A percentile compares a stretch with the other conserved stretches of the same genome.
Conservation (phyloP, 805 yeast species). For the Maudiozyma bulderi region DNA sequence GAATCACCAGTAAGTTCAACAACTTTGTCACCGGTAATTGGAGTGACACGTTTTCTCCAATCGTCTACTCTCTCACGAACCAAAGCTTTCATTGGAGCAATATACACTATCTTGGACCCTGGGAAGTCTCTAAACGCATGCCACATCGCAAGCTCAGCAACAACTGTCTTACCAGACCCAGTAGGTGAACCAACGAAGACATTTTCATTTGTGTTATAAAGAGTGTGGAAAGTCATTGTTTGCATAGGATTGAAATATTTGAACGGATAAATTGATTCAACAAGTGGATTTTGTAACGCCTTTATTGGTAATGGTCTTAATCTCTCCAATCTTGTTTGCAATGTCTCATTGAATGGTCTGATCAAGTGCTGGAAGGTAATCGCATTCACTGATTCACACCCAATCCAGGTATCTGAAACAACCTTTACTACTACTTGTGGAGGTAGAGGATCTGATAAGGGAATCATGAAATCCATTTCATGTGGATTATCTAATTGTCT, state of each 20-base stretch:
- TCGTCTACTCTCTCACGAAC: conserved; percentile 96
- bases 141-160: conserved; percentile 96
- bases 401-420: conserved; percentile 82
- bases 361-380: conserved; percentile 86
- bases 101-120: conserved; percentile 76
- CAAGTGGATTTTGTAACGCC: conserved; percentile 59
- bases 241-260: conserved; percentile 96
- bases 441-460: conserved; percentile 81
- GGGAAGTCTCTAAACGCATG: conserved; percentile 83
- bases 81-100: conserved; percentile 87
- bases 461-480: conserved; percentile 86
- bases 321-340: conserved; percentile 69
- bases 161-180: conserved; percentile 96
- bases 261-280: conserved; percentile 70
- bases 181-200: conserved; percentile 96
- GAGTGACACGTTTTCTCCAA: conserved; percentile 67
- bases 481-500: conserved; percentile 47
- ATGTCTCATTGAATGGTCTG: conserved; percentile 77
- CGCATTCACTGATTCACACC: conserved; percentile 64
- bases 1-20: conserved; percentile 91
- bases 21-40: conserved; percentile 84
- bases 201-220: conserved; percentile 69
- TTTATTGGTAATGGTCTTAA: conserved; percentile 79
- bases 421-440: conserved; percentile 75
- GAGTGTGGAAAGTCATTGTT: conserved; percentile 87